phyloP scores from a whole-genome alignment of 1,139 yeast genomes.

The Saccharomyces hybrid region DNA sequence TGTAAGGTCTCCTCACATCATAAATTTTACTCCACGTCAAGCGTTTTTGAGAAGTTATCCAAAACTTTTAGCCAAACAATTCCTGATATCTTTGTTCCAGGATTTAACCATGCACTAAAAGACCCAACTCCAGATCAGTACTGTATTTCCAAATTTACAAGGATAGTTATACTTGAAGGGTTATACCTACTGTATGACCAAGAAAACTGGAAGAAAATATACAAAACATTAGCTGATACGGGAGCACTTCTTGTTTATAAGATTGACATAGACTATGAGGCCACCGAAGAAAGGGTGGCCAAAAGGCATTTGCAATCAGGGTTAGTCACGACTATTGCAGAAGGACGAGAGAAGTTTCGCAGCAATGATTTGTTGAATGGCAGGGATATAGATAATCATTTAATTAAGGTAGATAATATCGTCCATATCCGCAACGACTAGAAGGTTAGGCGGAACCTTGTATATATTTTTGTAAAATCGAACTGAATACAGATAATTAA shows the following conservation, averaged over 20 bases:
- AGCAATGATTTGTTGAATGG: constrained; percentile 70
- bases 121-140: constrained; percentile 52
- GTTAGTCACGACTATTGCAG: constrained; percentile 45
- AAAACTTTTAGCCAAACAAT: constrained; percentile 19
- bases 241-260: constrained; percentile 26
- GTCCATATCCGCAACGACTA: constrained; percentile 31
- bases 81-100: constrained; percentile 49
- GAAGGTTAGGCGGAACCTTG: neutral
- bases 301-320: constrained; percentile 68
- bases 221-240: constrained; percentile 17
- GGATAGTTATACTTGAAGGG: constrained; percentile 56
- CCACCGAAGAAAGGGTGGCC: constrained; percentile 54
- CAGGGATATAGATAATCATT: constrained; percentile 40
- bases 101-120: constrained; percentile 64
- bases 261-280: constrained; percentile 37
- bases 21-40: neutral
- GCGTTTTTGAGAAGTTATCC: constrained; percentile 13
- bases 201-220: constrained; percentile 45
- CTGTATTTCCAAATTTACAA: constrained; percentile 35
- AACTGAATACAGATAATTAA: neutral
- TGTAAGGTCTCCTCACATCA: neutral
- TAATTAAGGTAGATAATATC: constrained; percentile 34
- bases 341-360: constrained; percentile 57
- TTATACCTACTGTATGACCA: constrained; percentile 47
- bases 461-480: neutral